Evolutionary conservation across 768 basidiomycete genomes (phyloP), one percentile per base, ranked within the genome.

Genomic region (Russula sp.): DNA sequence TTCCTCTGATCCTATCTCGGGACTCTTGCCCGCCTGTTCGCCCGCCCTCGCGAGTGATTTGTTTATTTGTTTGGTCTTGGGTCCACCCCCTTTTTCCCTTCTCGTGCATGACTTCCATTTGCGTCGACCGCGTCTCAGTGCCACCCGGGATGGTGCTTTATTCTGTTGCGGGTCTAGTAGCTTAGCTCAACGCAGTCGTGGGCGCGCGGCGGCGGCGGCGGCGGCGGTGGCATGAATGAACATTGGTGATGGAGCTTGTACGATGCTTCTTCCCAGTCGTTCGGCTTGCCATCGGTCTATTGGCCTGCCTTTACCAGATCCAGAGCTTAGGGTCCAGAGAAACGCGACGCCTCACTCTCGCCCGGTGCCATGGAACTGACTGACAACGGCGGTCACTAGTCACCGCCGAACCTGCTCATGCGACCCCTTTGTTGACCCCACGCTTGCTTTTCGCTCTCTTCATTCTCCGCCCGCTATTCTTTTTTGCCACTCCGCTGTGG

Each of bases 301-400:
- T 59, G 27, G 51, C 31, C 32, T 52, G 18, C 45, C 37, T 51
- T 63, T 64, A 45, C 63, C 63, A 54, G 47, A 64, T 59, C 45
- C 44, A 53, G 63, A 55, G 53, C 47, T 55, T 64, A 37, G 63
- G 63, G 58, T 20, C 63, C 63, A 13, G 48, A 44, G 32, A 10
- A 42, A 39, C 51, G 51, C 50, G 39, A 22, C 27, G 35, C 7
- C 34, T 53, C 6, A 27, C 47, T 48, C 42, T 11, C 31, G 8
- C 31, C 37, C 52, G 35, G 44, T 44, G 13, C 44, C 18, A 13
- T 47, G 44, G 35, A 27, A 39, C 59, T 11, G 20, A 53, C 11
- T 34, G 2, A 14, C 22, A 16, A 13, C 39, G 22, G 42, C 14
- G 45, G 32, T 34, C 31, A 31, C 58, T 57, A 27, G 47, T 48